Base-by-base conservation (phyloP, 805 yeast genomes). In the Kodamaea kakaduensis region DNA sequence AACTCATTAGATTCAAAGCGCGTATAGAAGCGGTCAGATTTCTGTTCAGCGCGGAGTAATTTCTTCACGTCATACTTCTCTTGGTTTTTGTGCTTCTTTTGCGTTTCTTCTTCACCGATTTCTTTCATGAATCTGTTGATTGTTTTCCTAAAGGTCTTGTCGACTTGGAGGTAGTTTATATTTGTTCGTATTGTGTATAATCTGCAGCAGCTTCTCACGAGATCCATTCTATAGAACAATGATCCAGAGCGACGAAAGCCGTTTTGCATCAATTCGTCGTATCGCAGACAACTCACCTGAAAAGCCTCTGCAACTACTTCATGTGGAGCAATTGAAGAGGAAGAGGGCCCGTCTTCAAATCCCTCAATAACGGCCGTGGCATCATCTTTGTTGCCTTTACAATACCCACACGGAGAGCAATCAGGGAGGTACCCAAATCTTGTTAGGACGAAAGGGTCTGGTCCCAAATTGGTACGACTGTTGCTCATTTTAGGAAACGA, bases 171-270 rank as follows among this genome's bases (percentile, higher is more conserved):
- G 17, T 55, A 48, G 0, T 50, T 51, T 12, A 73, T 56, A 15
- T 64, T 64, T 0, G 94, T 78, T 35, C 96, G 56, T 12, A 88
- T 84, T 0, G 96, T 81, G 53, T 77, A 85, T 55, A 79, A 70
- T 14, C 89, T 69, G 48, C 97, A 88, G 52, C 97, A 88, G 26
- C 77, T 76, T 25, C 88, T 57, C 19, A 82, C 50, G 42, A 77
- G 56, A 52, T 89, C 96, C 0, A 84, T 77, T 48, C 71, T 64
- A 37, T 72, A 84, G 6, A 82, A 42, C 44, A 76, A 83, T 2
- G 58, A 54, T 0, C 96, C 96, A 20, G 93, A 82, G 36, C 97
- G 64, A 54, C 95, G 73, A 51, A 74, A 87, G 2, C 95, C 95
- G 45, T 68, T 61, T 46, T 86, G 79, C 47, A 89, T 75, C 44